Evolutionary conservation across 345 rosid genomes (phyloP), one percentile per base, ranked within the genome.

Genomic region (Populus davidiana): DNA sequence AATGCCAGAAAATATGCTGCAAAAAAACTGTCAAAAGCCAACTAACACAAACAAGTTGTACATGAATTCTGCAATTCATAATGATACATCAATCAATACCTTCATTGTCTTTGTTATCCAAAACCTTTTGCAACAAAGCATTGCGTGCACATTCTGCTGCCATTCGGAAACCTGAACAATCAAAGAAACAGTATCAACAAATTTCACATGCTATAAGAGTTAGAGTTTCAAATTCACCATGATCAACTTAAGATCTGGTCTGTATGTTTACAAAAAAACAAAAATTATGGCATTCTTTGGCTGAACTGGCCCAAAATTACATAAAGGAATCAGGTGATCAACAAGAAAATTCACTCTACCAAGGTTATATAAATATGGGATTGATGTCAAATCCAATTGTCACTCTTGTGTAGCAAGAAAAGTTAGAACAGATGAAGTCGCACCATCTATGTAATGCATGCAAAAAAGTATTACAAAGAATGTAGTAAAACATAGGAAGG

Each of bases 61-160:
- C 27, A 7, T 20, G 65, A 61, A 61, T 61, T 61, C 10, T 61
- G 27, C 65, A 9, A 25, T 14, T 47, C 65, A 20, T 20, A 61
- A 61, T 23, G 29, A 61, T 25, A 61, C 27, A 21, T 71, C 56
- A 41, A 43, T 29, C 23, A 39, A 18, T 73, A 96, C 99, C 99
- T 86, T 89, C 84, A 80, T 96, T 68, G 61, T 85, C 94, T 85
- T 92, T 96, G 82, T 96, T 93, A 83, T 93, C 95, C 66, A 84
- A 83, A 23, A 89, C 97, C 83, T 86, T 89, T 82, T 79, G 79
- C 81, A 88, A 79, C 82, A 96, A 75, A 67, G 96, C 97, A 80
- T 88, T 74, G 65, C 89, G 93, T 70, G 98, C 98, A 81, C 98
- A 91, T 82, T 96, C 97, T 20, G 97, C 91, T 35, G 98, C 99